Base-by-base conservation (phyloP, 768 basidiomycete species). In the Termitomyces sp. region DNA sequence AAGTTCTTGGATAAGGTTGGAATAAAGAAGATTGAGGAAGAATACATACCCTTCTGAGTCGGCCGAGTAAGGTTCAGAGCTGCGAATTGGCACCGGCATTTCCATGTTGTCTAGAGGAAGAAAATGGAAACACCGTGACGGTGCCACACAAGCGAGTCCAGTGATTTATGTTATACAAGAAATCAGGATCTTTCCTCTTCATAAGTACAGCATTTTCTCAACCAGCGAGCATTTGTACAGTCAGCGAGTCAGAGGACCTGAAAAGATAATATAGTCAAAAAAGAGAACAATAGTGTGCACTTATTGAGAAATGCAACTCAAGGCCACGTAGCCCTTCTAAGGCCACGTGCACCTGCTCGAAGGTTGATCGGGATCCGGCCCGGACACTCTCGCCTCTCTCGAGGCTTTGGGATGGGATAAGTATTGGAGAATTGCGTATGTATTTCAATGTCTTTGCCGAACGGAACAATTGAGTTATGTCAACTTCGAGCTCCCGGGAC, bases 1-100 rank as follows among this genome's bases (percentile, higher is more conserved):
- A 52, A 3, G 12, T 27, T 20, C 6, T 29, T 29, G n/a, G 3
- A 20, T 41, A 27, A 52, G 18, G 36, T 20, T 39, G 12, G 10
- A 4, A 29, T 18, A 29, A 4, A 14, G 26, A 6, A 39, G 18
- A 52, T 27, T 20, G 6, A n/a, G 18, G n/a, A 27, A 18, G 1
- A 9, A 12, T 53, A 4, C 7, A 22, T 44, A 54, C 53, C 53
- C 42, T 57, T 57, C 61, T n/a, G 61, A 51, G 12, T 55, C 56
- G 24, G 51, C 53, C 10, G 46, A 62, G 26, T 54, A 48, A 31
- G 36, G 37, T 24, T 32, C n/a, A 29, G 50, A 26, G 4, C 37
- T 51, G 34, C n/a, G 26, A n/a, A 8, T 14, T 8, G 50, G 37
- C 26, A n/a, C 24, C 14, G 50, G 12, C 50, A 51, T 39, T 24